Evolutionary conservation across 1,284 basidiomycete species (phyloP).

Genomic region (Cryptococcus sp.): DNA sequence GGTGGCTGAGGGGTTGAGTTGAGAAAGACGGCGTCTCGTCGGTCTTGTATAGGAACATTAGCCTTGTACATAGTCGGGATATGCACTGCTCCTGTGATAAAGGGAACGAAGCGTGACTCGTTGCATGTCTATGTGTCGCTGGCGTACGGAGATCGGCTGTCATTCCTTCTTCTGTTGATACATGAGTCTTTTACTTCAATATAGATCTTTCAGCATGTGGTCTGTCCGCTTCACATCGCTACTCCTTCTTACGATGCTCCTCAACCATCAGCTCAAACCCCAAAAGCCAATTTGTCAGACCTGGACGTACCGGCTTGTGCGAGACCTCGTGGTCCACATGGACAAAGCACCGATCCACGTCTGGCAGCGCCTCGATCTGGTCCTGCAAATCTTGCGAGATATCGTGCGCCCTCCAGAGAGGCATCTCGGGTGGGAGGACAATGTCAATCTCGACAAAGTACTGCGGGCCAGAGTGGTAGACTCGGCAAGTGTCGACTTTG

Average conservation of each 20-base stretch:
- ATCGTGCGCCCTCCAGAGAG: slow-evolving; percentile 88
- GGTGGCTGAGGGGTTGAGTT: too few species aligned
- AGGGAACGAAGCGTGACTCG: too few species aligned
- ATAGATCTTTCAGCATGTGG: too few species aligned
- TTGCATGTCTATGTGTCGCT: too few species aligned
- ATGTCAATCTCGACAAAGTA: slow-evolving; percentile 94
- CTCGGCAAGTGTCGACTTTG: slow-evolving; percentile 79
- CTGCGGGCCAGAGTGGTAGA: slow-evolving; percentile 68
- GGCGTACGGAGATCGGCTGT: too few species aligned
- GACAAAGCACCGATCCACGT: slow-evolving; percentile 86
- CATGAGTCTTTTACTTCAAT: too few species aligned
- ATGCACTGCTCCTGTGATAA: too few species aligned
- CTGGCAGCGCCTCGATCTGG: slow-evolving; percentile 84
- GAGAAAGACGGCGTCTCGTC: too few species aligned
- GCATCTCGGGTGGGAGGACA: slow-evolving; percentile 83
- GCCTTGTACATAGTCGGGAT: too few species aligned
- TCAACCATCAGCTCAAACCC: neutral
- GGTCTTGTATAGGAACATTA: too few species aligned
- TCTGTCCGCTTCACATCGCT: neutral
- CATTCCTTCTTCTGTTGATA: too few species aligned
- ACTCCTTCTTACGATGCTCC: slow-evolving; percentile 33
- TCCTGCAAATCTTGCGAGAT: slow-evolving; percentile 87
- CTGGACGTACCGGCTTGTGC: slow-evolving; percentile 52
- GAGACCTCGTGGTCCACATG: slow-evolving; percentile 90
- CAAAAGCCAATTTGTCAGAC: neutral